A percentile compares a stretch with the other conserved stretches of the same genome.
These are phyloP conservation scores for Dichotomocladium elegans DNA, from an alignment of 371 early-diverging fungal genomes.

Conservation along the genomic window DNA sequence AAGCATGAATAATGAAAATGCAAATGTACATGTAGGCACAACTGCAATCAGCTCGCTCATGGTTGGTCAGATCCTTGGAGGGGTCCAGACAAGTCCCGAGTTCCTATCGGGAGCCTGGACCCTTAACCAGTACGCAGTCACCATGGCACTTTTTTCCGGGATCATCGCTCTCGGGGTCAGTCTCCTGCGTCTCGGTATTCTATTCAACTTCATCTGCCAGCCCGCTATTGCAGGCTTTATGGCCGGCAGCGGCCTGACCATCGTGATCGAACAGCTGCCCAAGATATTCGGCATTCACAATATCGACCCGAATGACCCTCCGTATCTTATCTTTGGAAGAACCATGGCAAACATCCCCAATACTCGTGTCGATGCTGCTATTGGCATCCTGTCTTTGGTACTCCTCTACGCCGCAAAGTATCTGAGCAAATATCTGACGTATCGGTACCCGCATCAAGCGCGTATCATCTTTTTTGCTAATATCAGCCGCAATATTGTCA, in stretches of 20 bases:
- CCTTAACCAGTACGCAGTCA: slow-evolving; percentile 31
- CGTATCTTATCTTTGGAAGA: slow-evolving; percentile 58
- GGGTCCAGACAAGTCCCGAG: slow-evolving; percentile 35
- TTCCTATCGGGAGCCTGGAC: slow-evolving; percentile 36
- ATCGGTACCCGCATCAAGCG: slow-evolving; percentile 27
- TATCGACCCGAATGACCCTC: slow-evolving; percentile 57
- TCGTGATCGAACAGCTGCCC: slow-evolving; percentile 76
- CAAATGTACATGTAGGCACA: slow-evolving; percentile 49
- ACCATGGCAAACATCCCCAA: slow-evolving; percentile 43
- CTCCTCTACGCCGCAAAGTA: slow-evolving; percentile 41
- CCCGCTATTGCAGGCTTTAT: slow-evolving; percentile 75
- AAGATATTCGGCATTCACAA: slow-evolving; percentile 69
- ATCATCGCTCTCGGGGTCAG: slow-evolving; percentile 64
- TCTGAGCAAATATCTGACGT: slow-evolving; percentile 30
- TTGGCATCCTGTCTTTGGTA: slow-evolving; percentile 56
- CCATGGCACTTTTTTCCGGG: slow-evolving; percentile 63
- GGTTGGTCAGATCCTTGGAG: slow-evolving; percentile 61
- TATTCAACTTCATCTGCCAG: slow-evolving; percentile 81
- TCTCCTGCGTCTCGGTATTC: slow-evolving; percentile 69
- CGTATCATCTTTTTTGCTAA: slow-evolving; percentile 48
- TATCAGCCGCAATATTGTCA: slow-evolving; percentile 64
- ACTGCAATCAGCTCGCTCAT: slow-evolving; percentile 82
- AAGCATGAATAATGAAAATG: no score
- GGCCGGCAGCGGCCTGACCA: slow-evolving; percentile 70
- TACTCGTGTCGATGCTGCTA: slow-evolving; percentile 51